Base-by-base conservation (phyloP, 768 basidiomycete genomes). In the Mycena amicta region DNA sequence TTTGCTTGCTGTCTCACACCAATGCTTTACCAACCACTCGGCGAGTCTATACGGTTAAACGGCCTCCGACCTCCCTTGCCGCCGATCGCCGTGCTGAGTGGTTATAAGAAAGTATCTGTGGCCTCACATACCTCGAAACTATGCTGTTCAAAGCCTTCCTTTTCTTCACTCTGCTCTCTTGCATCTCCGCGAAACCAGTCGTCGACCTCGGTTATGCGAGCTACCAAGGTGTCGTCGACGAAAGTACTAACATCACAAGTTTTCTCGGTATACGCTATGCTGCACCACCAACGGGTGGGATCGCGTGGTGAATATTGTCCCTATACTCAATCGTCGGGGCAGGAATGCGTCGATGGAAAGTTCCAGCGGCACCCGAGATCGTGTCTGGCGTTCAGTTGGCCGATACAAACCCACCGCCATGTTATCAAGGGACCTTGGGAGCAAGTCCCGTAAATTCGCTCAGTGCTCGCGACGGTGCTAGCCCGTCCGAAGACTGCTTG, bases 121-220 rank as follows among this genome's bases (percentile, higher is more conserved):
- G n/a, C n/a, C n/a, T n/a, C n/a, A n/a, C n/a, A n/a, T n/a, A 18
- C 8, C 33, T 37, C 33, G 18, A 37, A 8, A 37, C 33, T 8
- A 37, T 37, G 33, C 33, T 8, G 33, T 18, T 37, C 33, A 37
- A 8, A 37, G 33, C 33, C 8, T 37, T 37, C 33, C 18, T 37
- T 18, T 37, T 18, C 18, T 18, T 37, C 8, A 37, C 18, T 18
- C 33, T 37, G 8, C 33, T 37, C 18, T 37, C 33, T 37, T 18
- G 8, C 33, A 8, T 18, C 18, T 8, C 18, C 12, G 20, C 12
- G 41, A 20, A 8, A 5, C 11, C 11, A 20, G 26, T 62, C 23
- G 67, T 66, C 39, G 56, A 68, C 33, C 56, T 70, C n/a, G n/a
- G 67, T 22, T 68, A 68, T 52, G 64, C 61, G 6, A 50, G 56